Conservation (phyloP, 257 asterid species). For the Asclepias syriaca region DNA sequence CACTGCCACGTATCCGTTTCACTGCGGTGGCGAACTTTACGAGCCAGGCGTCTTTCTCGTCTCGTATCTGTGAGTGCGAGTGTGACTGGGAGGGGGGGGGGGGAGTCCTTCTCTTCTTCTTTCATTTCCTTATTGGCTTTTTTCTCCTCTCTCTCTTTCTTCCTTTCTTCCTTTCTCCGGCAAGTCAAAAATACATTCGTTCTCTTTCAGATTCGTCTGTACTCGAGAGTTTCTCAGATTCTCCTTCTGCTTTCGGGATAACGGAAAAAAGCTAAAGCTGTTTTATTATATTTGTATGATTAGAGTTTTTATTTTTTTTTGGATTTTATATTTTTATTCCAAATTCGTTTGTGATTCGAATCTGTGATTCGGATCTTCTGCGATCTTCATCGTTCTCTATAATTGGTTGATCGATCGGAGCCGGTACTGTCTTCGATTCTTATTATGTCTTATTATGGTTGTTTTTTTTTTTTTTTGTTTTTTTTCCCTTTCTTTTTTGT, state of each 20-base stretch:
- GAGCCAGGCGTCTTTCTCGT: constrained; percentile 22
- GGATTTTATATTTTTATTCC: not conserved
- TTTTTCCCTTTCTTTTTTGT: too few relatives aligned
- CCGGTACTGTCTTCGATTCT: constrained; percentile 16
- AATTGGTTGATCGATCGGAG: constrained; percentile 20
- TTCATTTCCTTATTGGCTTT: not conserved
- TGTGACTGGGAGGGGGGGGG: not conserved
- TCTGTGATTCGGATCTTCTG: constrained; percentile 45
- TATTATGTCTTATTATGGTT: not conserved
- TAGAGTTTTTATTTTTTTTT: not conserved
- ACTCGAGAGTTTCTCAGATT: constrained; percentile 39
- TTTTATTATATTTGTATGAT: not conserved
- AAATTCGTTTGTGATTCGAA: constrained; percentile 19
- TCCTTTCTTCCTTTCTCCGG: constrained; percentile 4
- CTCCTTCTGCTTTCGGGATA: constrained; percentile 11
- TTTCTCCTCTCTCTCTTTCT: constrained; percentile 8
- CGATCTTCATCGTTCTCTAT: constrained; percentile 12
- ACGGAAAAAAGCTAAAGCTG: not conserved
- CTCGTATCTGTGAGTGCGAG: not conserved
- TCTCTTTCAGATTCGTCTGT: constrained; percentile 12
- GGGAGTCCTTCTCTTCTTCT: not conserved
- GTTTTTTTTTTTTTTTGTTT: not conserved
- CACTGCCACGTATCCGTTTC: constrained; percentile 46
- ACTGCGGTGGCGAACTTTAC: constrained; percentile 23
- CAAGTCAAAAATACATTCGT: constrained; percentile 11